Conservation (phyloP, 345 rosid genomes). For the Eucalyptus sideroxylon region DNA sequence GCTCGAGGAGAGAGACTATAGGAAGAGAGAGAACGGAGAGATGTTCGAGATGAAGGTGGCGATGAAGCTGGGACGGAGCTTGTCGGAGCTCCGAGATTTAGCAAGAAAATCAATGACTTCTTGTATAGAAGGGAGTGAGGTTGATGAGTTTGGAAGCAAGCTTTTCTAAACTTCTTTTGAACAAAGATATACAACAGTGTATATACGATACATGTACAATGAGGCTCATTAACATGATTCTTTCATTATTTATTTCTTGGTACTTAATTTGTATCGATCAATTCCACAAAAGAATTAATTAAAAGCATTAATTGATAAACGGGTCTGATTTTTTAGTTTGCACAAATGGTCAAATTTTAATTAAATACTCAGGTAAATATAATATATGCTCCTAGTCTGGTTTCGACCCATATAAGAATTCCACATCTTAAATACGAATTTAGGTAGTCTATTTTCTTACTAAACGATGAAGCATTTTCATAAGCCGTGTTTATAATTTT, state of each 20-base stretch:
- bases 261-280: not conserved
- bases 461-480: not conserved
- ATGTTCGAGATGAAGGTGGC: constrained; percentile 26
- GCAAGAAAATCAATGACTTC: constrained; percentile 7
- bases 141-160: constrained; percentile 37
- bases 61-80: constrained; percentile 36
- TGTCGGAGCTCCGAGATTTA: constrained; percentile 26
- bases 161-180: constrained; percentile 7
- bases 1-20: not conserved
- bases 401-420: not conserved
- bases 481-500: not conserved
- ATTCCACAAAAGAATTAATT: not conserved
- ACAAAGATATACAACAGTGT: not conserved
- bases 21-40: constrained; percentile 22
- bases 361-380: not conserved
- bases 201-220: not conserved
- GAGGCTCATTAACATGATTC: not conserved
- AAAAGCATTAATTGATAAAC: not conserved
- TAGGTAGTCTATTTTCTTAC: not conserved
- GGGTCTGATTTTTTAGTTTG: not conserved
- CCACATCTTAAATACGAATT: not conserved
- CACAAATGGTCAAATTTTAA: no score
- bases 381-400: not conserved
- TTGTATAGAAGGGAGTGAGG: not conserved
- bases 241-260: not conserved